A percentile compares a stretch with the other conserved stretches of the same genome.
phyloP scores from a whole-genome alignment of 31 red algal genomes.

The Asparagopsis taxiformis region DNA sequence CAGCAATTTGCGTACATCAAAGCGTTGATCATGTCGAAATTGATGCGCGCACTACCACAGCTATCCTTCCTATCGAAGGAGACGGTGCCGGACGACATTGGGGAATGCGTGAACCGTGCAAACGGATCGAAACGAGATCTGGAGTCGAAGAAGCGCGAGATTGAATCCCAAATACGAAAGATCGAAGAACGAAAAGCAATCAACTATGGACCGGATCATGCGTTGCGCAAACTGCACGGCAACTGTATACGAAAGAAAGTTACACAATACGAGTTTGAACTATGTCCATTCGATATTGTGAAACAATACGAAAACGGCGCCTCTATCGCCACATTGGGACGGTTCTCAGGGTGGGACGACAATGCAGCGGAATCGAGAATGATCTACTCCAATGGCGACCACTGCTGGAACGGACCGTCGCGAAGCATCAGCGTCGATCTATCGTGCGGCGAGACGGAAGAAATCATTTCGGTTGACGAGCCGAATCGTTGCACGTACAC shows the following conservation, averaged over 20 bases:
- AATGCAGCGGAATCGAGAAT: slow-evolving; percentile 30
- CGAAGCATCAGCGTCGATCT: slow-evolving; percentile 60
- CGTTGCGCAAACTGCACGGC: slow-evolving; percentile 50
- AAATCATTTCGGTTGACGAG: slow-evolving; percentile 74
- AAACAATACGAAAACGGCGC: slow-evolving; percentile 63
- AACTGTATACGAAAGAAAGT: slow-evolving; percentile 43
- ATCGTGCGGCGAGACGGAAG: slow-evolving; percentile 61
- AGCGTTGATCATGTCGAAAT: slow-evolving; percentile 10
- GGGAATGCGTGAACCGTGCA: slow-evolving; percentile 34
- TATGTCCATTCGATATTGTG: slow-evolving; percentile 61
- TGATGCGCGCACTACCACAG: slow-evolving; percentile 19
- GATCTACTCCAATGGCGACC: slow-evolving; percentile 57
- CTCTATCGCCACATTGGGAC: slow-evolving; percentile 59
- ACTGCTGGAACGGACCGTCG: slow-evolving; percentile 75
- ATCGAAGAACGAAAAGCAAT: slow-evolving; percentile 13
- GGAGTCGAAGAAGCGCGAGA: slow-evolving; percentile 20
- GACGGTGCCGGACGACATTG: background rate
- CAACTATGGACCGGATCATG: slow-evolving; percentile 54
- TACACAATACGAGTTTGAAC: slow-evolving; percentile 77
- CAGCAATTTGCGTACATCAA: slow-evolving; percentile 9
- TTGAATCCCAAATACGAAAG: slow-evolving; percentile 15
- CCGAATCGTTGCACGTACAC: slow-evolving; percentile 67
- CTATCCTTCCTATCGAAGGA: background rate
- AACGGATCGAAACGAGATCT: slow-evolving; percentile 18
- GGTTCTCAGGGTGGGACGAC: slow-evolving; percentile 47